Evolutionary conservation across 176 grass and related monocot genomes (phyloP).

Genomic region (barley (Hordeum vulgare)): MorexV3_pseudomolecules_assembly NC_058523.1:37915463-37915962

Average conservation of each 20-base stretch:
- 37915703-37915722: constrained; percentile 1
- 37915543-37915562: not conserved
- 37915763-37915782: not conserved
- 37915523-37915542: constrained; percentile 4
- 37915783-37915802: constrained; percentile 14
- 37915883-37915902: constrained; percentile 60
- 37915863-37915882: constrained; percentile 36
- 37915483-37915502: constrained; percentile 21
- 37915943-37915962: constrained; percentile 98
- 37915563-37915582: not conserved
- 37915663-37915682: not conserved
- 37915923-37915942: constrained; percentile 90
- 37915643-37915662: not conserved
- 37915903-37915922: constrained; percentile 69
- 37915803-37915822: constrained; percentile 48
- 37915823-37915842: constrained; percentile 57
- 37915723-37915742: not conserved
- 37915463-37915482: constrained; percentile 15
- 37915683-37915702: constrained; percentile 8
- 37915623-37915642: not conserved
- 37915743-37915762: constrained; percentile 18
- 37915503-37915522: constrained; percentile 19
- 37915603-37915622: not conserved
- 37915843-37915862: constrained; percentile 54
- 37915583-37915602: constrained; percentile 20